phyloP scores from a whole-genome alignment of 495 filamentous ascomycete species.

The Oidiodendron maius region DNA sequence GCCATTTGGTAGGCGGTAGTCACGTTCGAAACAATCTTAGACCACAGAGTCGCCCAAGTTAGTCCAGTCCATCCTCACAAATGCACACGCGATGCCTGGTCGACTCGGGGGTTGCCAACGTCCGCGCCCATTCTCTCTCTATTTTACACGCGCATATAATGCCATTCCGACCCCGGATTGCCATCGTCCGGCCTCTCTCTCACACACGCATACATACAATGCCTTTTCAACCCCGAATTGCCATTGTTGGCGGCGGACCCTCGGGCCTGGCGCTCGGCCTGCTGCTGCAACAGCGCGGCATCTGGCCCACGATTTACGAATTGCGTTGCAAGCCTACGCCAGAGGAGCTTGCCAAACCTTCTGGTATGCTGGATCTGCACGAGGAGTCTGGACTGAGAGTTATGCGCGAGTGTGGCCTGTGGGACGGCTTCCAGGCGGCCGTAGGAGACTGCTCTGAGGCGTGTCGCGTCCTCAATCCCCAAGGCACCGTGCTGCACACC shows the following conservation, averaged over 20 bases:
- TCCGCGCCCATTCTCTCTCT: too few species aligned
- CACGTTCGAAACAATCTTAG: too few species aligned
- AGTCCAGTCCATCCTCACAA: too few species aligned
- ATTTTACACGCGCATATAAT: too few species aligned
- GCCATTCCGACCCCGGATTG: too few species aligned
- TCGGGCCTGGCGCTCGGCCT: constrained; percentile 45
- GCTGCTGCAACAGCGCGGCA: constrained; percentile 35
- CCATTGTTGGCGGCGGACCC: constrained; percentile 50
- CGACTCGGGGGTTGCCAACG: too few species aligned
- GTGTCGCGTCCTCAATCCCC: constrained; percentile 27
- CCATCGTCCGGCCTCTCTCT: too few species aligned
- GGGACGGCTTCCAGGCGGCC: constrained; percentile 35
- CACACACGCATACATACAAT: too few species aligned
- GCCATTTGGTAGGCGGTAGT: too few species aligned
- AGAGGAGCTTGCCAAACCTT: constrained; percentile 25
- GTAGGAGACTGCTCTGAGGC: constrained; percentile 31
- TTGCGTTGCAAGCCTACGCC: constrained; percentile 25
- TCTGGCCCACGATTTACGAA: constrained; percentile 36
- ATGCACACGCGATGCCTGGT: too few species aligned
- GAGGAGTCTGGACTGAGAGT: constrained; percentile 40
- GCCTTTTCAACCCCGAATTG: constrained; percentile 42
- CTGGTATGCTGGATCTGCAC: constrained; percentile 52
- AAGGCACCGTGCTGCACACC: constrained; percentile 33
- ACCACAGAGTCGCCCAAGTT: too few species aligned
- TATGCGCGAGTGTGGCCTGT: constrained; percentile 41